Conservation (phyloP, 1,284 basidiomycete genomes). For the Inonotus obliquus region DNA sequence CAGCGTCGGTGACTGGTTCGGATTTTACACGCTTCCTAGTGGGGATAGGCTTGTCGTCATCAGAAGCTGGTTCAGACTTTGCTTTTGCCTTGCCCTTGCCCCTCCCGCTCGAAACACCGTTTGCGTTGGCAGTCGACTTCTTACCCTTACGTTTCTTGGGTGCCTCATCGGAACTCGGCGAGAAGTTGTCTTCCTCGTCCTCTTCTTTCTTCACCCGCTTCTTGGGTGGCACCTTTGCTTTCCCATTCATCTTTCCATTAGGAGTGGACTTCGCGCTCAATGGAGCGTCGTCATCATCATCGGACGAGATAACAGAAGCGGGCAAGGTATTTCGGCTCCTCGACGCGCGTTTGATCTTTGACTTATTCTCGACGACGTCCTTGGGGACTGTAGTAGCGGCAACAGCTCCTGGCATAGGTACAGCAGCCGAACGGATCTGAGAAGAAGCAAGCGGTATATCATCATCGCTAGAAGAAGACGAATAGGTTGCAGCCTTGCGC, state of each 20-base stretch:
- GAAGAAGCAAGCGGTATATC: conserved; percentile 62
- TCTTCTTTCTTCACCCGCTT: conserved; percentile 68
- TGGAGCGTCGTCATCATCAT: conserved; percentile 30
- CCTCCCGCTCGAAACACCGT: conserved; percentile 30
- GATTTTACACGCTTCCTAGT: conserved; percentile 30
- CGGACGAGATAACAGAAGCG: conserved; percentile 31
- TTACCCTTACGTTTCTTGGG: conserved; percentile 34
- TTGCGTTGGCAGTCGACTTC: conserved; percentile 27
- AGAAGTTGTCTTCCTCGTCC: conserved; percentile 30
- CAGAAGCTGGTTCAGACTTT: conserved; percentile 31
- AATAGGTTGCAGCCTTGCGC: conserved; percentile 50
- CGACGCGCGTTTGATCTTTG: conserved; percentile 31
- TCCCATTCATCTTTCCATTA: conserved; percentile 40
- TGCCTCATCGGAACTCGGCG: conserved; percentile 38
- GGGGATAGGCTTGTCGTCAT: conserved; percentile 26
- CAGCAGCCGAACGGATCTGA: conserved; percentile 35
- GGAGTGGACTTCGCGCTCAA: conserved; percentile 33
- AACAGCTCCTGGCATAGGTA: conserved; percentile 39
- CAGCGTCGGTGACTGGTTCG: conserved; percentile 6
- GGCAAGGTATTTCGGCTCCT: conserved; percentile 31
- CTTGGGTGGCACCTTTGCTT: conserved; percentile 37
- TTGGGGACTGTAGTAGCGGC: conserved; percentile 33
- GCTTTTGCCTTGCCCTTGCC: conserved; percentile 33
- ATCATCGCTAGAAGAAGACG: conserved; percentile 63
- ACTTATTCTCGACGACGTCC: conserved; percentile 34